Evolutionary conservation across 345 rosid genomes (phyloP).

Genomic region (Eucalyptus leucophloia): DNA sequence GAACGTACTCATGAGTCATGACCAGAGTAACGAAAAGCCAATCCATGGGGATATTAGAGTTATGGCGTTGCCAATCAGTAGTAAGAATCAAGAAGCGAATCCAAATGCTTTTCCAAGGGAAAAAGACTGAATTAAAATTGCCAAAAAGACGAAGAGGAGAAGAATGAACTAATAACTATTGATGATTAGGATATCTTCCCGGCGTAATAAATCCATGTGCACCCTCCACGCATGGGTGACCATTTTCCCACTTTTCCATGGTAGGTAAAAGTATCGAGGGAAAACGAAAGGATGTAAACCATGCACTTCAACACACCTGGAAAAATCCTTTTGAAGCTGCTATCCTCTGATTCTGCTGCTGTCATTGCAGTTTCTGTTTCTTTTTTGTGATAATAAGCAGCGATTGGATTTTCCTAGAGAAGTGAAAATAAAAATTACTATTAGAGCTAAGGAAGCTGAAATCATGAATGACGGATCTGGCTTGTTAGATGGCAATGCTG

Average conservation of each 20-base stretch:
- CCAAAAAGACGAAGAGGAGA: neutral
- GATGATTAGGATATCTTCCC: neutral
- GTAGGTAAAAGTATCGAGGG: neutral
- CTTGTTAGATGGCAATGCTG: slow-evolving; percentile 3
- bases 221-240: neutral
- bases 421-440: neutral
- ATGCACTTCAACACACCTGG: neutral
- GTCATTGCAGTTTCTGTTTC: neutral
- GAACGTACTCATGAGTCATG: neutral
- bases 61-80: neutral
- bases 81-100: neutral
- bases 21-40: neutral
- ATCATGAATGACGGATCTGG: slow-evolving; percentile 11
- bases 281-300: neutral
- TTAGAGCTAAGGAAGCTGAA: slow-evolving; percentile 7
- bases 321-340: neutral
- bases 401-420: neutral
- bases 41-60: neutral
- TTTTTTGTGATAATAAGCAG: neutral
- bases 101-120: neutral
- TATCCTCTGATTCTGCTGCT: neutral
- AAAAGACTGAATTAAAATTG: neutral
- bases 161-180: neutral
- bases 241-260: neutral
- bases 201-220: neutral